Conservation (phyloP, 305 asterid species). For the Fraxinus sp. region DNA sequence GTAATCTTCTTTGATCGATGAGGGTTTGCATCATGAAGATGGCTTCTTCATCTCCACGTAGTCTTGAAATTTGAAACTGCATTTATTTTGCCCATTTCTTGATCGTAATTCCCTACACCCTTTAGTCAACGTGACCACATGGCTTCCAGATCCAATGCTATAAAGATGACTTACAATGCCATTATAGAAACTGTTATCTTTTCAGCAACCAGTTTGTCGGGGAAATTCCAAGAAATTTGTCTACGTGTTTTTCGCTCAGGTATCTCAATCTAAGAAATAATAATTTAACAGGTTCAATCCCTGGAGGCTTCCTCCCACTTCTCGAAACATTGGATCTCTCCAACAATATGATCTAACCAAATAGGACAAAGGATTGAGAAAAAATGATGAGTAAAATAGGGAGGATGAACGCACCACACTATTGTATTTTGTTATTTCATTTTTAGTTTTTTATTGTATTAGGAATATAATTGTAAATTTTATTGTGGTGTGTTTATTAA, state of each 20-base stretch:
- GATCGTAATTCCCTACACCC: background rate
- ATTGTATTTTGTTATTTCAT: too few species aligned
- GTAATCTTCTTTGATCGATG: conserved; percentile 26
- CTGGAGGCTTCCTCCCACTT: conserved; percentile 32
- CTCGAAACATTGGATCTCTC: conserved; percentile 67
- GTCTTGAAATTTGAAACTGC: conserved; percentile 24
- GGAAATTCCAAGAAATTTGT: conserved; percentile 43
- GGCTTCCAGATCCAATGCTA: conserved; percentile 28
- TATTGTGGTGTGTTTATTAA: too few species aligned
- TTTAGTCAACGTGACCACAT: background rate
- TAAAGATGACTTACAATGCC: conserved; percentile 32
- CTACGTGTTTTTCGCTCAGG: conserved; percentile 42
- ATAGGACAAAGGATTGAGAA: too few species aligned
- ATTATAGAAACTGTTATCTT: conserved; percentile 46
- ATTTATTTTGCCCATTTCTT: conserved; percentile 25
- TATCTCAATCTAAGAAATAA: conserved; percentile 69
- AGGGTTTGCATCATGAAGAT: conserved; percentile 40
- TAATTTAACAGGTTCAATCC: conserved; percentile 61
- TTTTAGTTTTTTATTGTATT: too few species aligned
- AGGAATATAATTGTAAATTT: too few species aligned
- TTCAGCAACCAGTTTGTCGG: conserved; percentile 64
- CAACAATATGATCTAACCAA: conserved; percentile 41
- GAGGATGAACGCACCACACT: too few species aligned
- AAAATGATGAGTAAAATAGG: too few species aligned
- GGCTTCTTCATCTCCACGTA: conserved; percentile 41